phyloP scores from a whole-genome alignment of 306 rosid genomes.

The Benincasa hispida region DNA sequence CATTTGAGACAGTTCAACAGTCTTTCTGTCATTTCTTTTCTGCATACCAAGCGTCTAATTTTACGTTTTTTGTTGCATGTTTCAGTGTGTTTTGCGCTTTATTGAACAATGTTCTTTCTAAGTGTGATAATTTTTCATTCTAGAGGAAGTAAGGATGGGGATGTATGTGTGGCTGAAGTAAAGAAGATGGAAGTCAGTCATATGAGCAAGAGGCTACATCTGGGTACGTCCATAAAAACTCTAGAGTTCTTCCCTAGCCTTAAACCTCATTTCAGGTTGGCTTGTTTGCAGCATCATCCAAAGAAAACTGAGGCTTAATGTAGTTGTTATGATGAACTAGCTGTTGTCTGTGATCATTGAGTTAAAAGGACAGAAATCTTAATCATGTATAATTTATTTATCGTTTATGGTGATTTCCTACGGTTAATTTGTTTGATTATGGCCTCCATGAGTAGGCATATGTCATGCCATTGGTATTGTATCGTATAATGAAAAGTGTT shows the following conservation, averaged over 20 bases:
- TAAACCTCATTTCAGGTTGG: background rate
- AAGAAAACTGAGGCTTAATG: background rate
- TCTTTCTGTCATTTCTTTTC: too few species aligned
- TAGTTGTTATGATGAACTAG: background rate
- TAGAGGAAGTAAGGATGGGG: conserved; percentile 95
- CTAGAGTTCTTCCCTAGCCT: conserved; percentile 63
- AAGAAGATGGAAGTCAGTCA: conserved; percentile 87
- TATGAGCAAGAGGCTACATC: conserved; percentile 75
- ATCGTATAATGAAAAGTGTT: too few species aligned
- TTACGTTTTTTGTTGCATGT: background rate
- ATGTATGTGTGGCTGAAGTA: conserved; percentile 68
- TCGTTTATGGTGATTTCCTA: background rate
- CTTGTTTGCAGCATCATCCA: background rate
- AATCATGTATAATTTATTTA: background rate
- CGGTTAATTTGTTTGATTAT: too few species aligned
- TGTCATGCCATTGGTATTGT: too few species aligned
- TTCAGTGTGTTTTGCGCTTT: background rate
- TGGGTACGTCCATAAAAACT: conserved; percentile 62
- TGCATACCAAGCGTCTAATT: too few species aligned
- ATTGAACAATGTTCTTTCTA: background rate
- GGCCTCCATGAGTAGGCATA: too few species aligned
- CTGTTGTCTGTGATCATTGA: background rate
- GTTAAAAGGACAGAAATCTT: background rate
- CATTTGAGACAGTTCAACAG: too few species aligned
- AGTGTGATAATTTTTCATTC: background rate